Percentiles rank a stretch among this genome's conserved stretches.
These are phyloP conservation scores for Adiantum capillusveneris DNA, from an alignment of 75 land plant genomes.

Conservation along the genomic window DNA sequence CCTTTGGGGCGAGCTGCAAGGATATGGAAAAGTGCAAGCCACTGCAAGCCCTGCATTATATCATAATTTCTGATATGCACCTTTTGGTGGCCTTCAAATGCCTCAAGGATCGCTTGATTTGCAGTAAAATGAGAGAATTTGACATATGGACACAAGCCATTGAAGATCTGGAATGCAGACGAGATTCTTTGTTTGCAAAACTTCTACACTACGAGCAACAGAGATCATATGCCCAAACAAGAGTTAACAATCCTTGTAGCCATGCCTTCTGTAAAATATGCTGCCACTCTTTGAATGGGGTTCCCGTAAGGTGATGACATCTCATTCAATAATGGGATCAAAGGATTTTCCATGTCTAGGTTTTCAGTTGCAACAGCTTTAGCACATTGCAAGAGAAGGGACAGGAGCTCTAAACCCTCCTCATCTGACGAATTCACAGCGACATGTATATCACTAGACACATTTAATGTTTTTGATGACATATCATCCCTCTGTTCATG, in stretches of 20 bases:
- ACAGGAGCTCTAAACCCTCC: slow-evolving; percentile 31
- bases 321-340: slow-evolving; percentile 37
- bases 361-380: slow-evolving; percentile 42
- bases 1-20: slow-evolving; percentile 50
- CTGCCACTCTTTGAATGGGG: slow-evolving; percentile 41
- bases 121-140: slow-evolving; percentile 98
- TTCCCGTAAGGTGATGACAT: slow-evolving; percentile 37
- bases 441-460: too few species aligned
- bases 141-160: slow-evolving; percentile 80
- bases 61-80: slow-evolving; percentile 92
- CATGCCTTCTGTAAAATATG: slow-evolving; percentile 48
- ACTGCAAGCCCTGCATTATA: slow-evolving; percentile 94
- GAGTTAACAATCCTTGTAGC: slow-evolving; percentile 36
- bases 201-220: not conserved
- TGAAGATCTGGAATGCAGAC: slow-evolving; percentile 86
- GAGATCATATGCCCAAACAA: slow-evolving; percentile 33
- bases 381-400: slow-evolving; percentile 43
- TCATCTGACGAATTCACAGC: slow-evolving; percentile 28
- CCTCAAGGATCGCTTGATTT: slow-evolving; percentile 90
- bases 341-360: slow-evolving; percentile 26
- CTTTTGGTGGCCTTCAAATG: slow-evolving; percentile 67
- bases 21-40: slow-evolving; percentile 94
- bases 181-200: slow-evolving; percentile 13
- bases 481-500: too few species aligned
- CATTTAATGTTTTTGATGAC: too few species aligned